A percentile compares a stretch with the other conserved stretches of the same genome.
Evolutionary conservation across 306 rosid species (phyloP).

Genomic region (Cucumis cinereus): DNA sequence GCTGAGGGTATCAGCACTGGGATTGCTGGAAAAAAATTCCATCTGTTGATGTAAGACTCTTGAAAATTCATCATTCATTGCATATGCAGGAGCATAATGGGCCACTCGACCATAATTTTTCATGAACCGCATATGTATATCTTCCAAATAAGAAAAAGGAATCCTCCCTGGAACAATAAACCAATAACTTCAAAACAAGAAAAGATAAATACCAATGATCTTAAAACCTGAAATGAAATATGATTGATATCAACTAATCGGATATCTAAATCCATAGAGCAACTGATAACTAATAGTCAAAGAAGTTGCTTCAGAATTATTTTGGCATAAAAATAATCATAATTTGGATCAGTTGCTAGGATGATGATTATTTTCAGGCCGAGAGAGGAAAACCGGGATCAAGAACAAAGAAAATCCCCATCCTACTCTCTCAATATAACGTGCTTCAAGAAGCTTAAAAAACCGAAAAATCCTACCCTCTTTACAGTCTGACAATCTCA

Average conservation of each 20-base stretch:
- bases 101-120: constrained; percentile 92
- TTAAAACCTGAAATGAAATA: background rate
- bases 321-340: background rate
- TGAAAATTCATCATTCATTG: constrained; percentile 97
- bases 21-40: constrained; percentile 86
- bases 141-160: constrained; percentile 94
- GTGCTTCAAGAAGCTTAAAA: background rate
- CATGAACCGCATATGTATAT: constrained; percentile 95
- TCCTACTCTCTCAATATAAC: background rate
- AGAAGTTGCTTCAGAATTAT: background rate
- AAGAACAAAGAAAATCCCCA: background rate
- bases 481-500: background rate
- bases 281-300: background rate
- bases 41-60: constrained; percentile 96
- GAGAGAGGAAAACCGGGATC: background rate
- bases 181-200: constrained; percentile 7
- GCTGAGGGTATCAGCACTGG: constrained; percentile 73
- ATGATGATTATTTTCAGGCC: background rate
- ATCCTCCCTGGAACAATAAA: constrained; percentile 61
- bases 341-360: background rate
- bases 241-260: background rate
- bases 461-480: background rate
- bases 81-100: constrained; percentile 77
- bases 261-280: background rate
- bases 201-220: background rate